Conservation (phyloP, 805 yeast species). For the Ogataea angusta region DNA sequence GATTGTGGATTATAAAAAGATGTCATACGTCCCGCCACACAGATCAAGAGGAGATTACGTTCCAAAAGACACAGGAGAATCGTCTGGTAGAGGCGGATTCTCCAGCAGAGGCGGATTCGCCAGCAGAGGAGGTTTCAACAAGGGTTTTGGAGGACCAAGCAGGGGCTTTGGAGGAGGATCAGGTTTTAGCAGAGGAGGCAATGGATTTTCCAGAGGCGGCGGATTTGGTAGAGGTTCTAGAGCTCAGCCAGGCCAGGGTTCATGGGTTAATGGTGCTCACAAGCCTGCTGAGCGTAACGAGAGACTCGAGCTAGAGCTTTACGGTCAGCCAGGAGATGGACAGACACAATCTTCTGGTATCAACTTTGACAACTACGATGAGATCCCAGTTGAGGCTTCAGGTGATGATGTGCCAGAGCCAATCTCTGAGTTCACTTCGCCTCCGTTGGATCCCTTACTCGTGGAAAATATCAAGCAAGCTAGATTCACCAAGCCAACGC, state of each 20-base stretch:
- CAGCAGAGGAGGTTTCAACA: conserved; percentile 22
- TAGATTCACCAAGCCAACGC: conserved; percentile 94
- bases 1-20: conserved; percentile 14
- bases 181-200: conserved; percentile 32
- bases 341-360: conserved; percentile 90
- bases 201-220: conserved; percentile 34
- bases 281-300: conserved; percentile 73
- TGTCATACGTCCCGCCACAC: conserved; percentile 50
- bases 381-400: conserved; percentile 96
- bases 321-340: conserved; percentile 76
- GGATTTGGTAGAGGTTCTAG: conserved; percentile 32
- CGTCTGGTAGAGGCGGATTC: conserved; percentile 31
- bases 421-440: conserved; percentile 78
- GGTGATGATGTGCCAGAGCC: conserved; percentile 96
- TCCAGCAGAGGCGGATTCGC: conserved; percentile 29
- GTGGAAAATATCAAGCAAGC: conserved; percentile 85
- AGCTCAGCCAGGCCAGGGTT: conserved; percentile 59
- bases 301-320: conserved; percentile 71
- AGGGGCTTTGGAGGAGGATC: conserved; percentile 36
- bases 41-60: conserved; percentile 33
- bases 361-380: conserved; percentile 97
- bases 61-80: conserved; percentile 20
- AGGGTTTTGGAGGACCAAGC: conserved; percentile 30
- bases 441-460: conserved; percentile 84
- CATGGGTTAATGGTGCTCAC: conserved; percentile 84